Evolutionary conservation across 2,329 filamentous ascomycete species (phyloP).

Genomic region (Phyllosticta citriasiana): DNA sequence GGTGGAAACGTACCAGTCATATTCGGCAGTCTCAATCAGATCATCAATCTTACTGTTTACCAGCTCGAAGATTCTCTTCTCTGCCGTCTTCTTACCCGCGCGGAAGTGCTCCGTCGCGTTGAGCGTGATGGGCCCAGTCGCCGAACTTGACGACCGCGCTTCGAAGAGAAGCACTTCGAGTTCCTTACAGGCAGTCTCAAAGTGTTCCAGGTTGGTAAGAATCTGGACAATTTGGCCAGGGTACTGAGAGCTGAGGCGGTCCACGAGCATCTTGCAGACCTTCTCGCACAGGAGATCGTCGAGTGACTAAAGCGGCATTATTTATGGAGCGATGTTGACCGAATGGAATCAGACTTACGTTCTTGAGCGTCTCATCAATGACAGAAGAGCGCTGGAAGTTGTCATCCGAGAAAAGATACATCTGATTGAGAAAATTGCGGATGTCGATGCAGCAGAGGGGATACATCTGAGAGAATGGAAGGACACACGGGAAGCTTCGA

Average conservation of each 20-base stretch:
- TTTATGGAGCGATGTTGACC: background rate
- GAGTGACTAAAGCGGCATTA: slow-evolving; percentile 46
- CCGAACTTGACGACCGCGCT: slow-evolving; percentile 71
- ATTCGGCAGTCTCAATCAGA: slow-evolving; percentile 91
- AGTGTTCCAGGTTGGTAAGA: slow-evolving; percentile 93
- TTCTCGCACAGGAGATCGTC: slow-evolving; percentile 89
- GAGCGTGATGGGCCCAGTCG: slow-evolving; percentile 69
- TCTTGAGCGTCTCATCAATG: slow-evolving; percentile 83
- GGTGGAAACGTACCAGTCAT: slow-evolving; percentile 60
- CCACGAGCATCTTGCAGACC: slow-evolving; percentile 75
- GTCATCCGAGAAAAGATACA: slow-evolving; percentile 95
- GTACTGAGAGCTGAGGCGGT: slow-evolving; percentile 83
- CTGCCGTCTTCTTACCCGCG: slow-evolving; percentile 86
- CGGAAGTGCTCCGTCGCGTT: slow-evolving; percentile 79
- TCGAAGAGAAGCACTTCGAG: slow-evolving; percentile 78
- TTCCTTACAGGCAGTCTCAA: slow-evolving; percentile 85
- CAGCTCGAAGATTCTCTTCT: slow-evolving; percentile 95
- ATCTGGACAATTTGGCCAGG: slow-evolving; percentile 98
- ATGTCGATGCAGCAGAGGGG: slow-evolving; percentile 97
- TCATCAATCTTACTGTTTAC: slow-evolving; percentile 99
- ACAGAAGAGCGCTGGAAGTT: slow-evolving; percentile 84
- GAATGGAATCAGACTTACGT: slow-evolving; percentile 37
- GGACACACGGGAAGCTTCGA: slow-evolving; percentile 75
- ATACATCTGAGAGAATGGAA: slow-evolving; percentile 99
- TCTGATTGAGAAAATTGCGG: slow-evolving; percentile 93